These are phyloP conservation scores for Auriculariales sp. DNA, from an alignment of 768 basidiomycete genomes.

Conservation along the genomic window DNA sequence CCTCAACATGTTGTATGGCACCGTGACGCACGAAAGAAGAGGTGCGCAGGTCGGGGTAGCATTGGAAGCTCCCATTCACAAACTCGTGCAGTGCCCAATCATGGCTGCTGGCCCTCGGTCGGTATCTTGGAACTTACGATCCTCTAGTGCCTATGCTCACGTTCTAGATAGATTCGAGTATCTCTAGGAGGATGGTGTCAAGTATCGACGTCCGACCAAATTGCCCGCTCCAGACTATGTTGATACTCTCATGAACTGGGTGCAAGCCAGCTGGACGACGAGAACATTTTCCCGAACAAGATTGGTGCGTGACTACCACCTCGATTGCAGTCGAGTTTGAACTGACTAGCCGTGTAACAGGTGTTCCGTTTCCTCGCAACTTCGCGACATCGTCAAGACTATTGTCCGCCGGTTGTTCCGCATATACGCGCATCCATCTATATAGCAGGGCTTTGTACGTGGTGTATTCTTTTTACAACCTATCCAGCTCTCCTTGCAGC, in stretches of 20 bases:
- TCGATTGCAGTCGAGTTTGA: background rate
- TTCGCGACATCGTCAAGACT: slow-evolving; percentile 85
- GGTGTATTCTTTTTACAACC: slow-evolving; percentile 91
- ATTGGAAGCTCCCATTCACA: slow-evolving; percentile 2
- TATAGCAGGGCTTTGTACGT: slow-evolving; percentile 98
- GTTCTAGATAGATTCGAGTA: slow-evolving; percentile 79
- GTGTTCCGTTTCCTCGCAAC: slow-evolving; percentile 78
- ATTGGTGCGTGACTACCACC: slow-evolving; percentile 44
- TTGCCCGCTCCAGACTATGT: slow-evolving; percentile 90
- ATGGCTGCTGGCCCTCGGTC: slow-evolving; percentile 93
- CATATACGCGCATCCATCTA: slow-evolving; percentile 91
- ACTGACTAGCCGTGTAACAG: too few relatives aligned
- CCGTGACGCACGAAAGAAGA: slow-evolving; percentile 90
- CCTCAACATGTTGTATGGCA: slow-evolving; percentile 98
- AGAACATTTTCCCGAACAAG: slow-evolving; percentile 82
- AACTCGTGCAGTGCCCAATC: slow-evolving; percentile 84
- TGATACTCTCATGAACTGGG: slow-evolving; percentile 98
- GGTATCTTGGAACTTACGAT: too few relatives aligned
- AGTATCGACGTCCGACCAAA: slow-evolving; percentile 82
- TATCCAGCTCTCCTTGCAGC: slow-evolving; percentile 6
- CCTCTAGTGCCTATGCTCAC: too few relatives aligned
- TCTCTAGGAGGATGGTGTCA: slow-evolving; percentile 83
- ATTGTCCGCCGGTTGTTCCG: slow-evolving; percentile 88
- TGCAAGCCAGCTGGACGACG: slow-evolving; percentile 88
- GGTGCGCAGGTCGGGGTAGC: slow-evolving; percentile 31